Conservation (phyloP, 164 flowering plant species). For the Hamamelis virginiana region DNA sequence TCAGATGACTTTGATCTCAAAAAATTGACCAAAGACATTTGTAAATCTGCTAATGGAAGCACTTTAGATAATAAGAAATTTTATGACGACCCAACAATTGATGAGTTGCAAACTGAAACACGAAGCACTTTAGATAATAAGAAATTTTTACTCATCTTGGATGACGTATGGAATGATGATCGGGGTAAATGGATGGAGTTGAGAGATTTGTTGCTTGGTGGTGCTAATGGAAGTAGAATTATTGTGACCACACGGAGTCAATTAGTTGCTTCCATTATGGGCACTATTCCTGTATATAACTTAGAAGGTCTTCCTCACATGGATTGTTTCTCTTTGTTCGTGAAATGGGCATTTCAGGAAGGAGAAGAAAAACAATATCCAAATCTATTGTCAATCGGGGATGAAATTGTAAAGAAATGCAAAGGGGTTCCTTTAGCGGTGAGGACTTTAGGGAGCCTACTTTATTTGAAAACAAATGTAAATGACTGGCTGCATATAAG, state of each 20-base stretch:
- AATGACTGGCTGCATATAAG: not conserved
- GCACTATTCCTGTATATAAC: not conserved
- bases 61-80: no score
- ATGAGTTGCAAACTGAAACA: not conserved
- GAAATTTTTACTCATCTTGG: not conserved
- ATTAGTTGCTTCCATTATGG: not conserved
- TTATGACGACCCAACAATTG: not conserved
- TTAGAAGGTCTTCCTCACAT: not conserved
- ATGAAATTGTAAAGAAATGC: not conserved
- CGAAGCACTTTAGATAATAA: not conserved
- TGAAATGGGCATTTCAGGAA: not conserved
- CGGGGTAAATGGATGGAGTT: not conserved
- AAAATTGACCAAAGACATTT: not conserved
- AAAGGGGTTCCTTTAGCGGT: conserved; percentile 3
- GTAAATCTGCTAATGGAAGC: not conserved
- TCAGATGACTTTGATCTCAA: not conserved
- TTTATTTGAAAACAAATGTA: not conserved
- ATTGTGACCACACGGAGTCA: not conserved
- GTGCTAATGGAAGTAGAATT: conserved; percentile 3
- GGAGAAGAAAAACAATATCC: not conserved
- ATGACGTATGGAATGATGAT: conserved; percentile 3
- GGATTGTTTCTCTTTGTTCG: conserved; percentile 1
- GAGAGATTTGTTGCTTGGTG: not conserved
- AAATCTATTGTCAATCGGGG: not conserved
- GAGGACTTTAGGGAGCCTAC: conserved; percentile 1